These are phyloP conservation scores for Cubamyces lactineus DNA, from an alignment of 768 basidiomycete species.

Conservation along the genomic window DNA sequence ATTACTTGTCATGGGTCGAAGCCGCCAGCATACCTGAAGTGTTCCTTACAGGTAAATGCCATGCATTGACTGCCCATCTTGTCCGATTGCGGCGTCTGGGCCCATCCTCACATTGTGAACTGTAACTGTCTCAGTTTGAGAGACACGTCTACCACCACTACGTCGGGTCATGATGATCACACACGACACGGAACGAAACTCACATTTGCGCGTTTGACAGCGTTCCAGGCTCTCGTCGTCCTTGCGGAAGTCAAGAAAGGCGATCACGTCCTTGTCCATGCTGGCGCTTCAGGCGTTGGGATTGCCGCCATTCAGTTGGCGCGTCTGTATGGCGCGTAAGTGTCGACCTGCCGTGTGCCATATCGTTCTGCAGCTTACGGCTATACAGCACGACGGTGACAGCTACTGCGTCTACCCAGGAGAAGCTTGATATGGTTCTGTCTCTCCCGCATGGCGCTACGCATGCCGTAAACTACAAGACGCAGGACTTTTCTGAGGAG, in stretches of 20 bases:
- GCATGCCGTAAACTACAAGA: conserved; percentile 83
- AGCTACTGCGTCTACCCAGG: conserved; percentile 83
- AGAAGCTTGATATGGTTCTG: conserved; percentile 80
- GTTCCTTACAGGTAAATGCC: conserved; percentile 74
- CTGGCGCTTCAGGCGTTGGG: conserved; percentile 90
- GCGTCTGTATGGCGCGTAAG: conserved; percentile 72
- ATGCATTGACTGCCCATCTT: neutral
- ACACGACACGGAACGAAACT: neutral
- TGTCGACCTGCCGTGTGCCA: conserved; percentile 26
- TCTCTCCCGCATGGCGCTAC: conserved; percentile 70
- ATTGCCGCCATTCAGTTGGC: conserved; percentile 88
- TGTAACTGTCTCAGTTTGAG: too few relatives aligned
- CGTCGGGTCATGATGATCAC: neutral
- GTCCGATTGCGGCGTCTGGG: neutral
- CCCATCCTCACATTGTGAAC: too few relatives aligned
- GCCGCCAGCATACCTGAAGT: conserved; percentile 89
- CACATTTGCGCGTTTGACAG: conserved; percentile 34
- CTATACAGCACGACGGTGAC: conserved; percentile 63
- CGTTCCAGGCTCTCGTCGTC: conserved; percentile 66
- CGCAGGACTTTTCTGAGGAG: conserved; percentile 74
- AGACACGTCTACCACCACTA: neutral
- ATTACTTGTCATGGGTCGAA: conserved; percentile 75
- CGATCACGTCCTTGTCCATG: conserved; percentile 85
- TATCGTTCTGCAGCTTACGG: conserved; percentile 4
- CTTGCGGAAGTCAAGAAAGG: conserved; percentile 69